Conservation (phyloP, 257 asterid species). For the Solanum boliviense region DNA sequence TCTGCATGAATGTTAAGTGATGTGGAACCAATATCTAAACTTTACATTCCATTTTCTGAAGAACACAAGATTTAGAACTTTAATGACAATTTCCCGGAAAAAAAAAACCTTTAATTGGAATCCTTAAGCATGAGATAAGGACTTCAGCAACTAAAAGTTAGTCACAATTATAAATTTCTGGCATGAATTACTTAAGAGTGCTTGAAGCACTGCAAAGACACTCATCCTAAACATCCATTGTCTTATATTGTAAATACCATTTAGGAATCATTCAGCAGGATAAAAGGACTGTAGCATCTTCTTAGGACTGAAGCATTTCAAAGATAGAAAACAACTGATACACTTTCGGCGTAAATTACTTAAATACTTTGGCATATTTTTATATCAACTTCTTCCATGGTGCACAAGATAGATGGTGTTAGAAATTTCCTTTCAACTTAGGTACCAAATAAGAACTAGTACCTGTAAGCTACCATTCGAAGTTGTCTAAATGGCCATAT, state of each 20-base stretch:
- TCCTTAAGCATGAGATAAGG: neutral
- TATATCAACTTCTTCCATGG: neutral
- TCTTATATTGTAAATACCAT: neutral
- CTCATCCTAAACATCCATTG: neutral
- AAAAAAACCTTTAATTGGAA: neutral
- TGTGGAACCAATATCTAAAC: neutral
- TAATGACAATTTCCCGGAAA: neutral
- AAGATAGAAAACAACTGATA: neutral
- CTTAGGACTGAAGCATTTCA: neutral
- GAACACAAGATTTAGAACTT: neutral
- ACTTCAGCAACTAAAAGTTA: neutral
- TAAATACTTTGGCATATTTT: neutral
- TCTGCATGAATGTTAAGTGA: neutral
- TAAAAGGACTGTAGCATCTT: neutral
- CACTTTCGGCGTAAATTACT: neutral
- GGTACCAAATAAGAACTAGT: neutral
- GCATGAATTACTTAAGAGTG: neutral
- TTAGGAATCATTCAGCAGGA: neutral
- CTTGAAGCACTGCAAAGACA: neutral
- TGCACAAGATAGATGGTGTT: neutral
- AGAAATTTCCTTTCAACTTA: neutral
- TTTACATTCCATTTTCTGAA: neutral
- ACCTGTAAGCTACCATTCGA: constrained; percentile 95
- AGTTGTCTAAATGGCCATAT: constrained; percentile 99
- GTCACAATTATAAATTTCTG: neutral